These are phyloP conservation scores for Sporothrix protearum DNA, from an alignment of 2,329 filamentous ascomycete species.

Conservation along the genomic window DNA sequence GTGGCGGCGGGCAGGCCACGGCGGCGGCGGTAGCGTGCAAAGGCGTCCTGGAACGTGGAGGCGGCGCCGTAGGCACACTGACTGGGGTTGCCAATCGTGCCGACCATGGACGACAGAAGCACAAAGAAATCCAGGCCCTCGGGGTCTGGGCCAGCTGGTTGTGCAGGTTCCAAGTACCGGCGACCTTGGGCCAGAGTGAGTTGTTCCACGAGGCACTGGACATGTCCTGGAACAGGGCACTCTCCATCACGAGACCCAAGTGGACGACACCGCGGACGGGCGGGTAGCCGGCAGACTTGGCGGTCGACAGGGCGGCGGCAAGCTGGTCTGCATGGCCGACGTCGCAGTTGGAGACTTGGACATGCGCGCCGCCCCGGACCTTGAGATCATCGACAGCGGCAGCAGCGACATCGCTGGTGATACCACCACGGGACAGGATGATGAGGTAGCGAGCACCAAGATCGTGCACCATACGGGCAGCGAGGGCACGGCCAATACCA, in stretches of 20 bases:
- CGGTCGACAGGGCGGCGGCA: constrained; percentile 15
- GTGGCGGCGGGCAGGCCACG: constrained; percentile 37
- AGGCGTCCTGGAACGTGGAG: constrained; percentile 42
- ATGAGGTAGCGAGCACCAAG: constrained; percentile 27
- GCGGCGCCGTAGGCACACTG: constrained; percentile 44
- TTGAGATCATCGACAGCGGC: constrained; percentile 21
- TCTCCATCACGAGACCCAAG: constrained; percentile 27
- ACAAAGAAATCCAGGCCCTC: constrained; percentile 39
- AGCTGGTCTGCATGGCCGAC: constrained; percentile 25
- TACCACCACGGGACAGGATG: constrained; percentile 26
- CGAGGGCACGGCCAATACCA: constrained; percentile 31
- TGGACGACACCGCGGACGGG: constrained; percentile 27
- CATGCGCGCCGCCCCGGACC: constrained; percentile 12
- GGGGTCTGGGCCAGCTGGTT: constrained; percentile 24
- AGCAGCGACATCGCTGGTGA: constrained; percentile 17
- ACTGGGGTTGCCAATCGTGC: constrained; percentile 37
- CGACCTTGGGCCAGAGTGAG: constrained; percentile 35
- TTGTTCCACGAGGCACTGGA: constrained; percentile 25
- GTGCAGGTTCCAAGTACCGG: constrained; percentile 41
- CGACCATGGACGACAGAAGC: constrained; percentile 37
- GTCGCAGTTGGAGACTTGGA: constrained; percentile 25
- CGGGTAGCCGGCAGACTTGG: constrained; percentile 22
- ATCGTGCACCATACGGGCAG: constrained; percentile 30
- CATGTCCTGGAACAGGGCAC: constrained; percentile 29
- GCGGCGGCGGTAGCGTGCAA: constrained; percentile 37